Evolutionary conservation across 139 green algal species (phyloP).

Genomic region (Tetradesmus obliquus): DNA sequence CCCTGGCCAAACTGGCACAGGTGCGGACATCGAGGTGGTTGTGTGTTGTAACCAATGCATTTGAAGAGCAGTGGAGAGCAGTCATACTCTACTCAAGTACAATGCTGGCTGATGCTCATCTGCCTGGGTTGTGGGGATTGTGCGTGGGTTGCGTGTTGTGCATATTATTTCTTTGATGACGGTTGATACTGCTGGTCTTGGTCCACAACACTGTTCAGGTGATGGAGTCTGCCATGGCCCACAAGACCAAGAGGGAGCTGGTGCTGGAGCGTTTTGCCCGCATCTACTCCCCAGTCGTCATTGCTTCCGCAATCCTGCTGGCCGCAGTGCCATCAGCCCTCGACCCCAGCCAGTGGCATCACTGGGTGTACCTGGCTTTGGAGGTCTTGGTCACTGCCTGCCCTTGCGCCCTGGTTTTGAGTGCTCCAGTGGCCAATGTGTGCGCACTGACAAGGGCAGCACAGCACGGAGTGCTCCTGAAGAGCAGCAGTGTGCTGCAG

Average conservation of each 20-base stretch:
- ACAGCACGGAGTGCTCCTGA: conserved; percentile 77
- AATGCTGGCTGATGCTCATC: too few species aligned
- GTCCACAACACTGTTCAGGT: too few species aligned
- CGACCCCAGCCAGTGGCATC: conserved; percentile 25
- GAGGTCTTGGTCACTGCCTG: conserved; percentile 84
- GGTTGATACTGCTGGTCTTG: too few species aligned
- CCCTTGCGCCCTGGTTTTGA: conserved; percentile 88
- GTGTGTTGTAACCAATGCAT: too few species aligned
- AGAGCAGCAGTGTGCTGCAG: conserved; percentile 78
- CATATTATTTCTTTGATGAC: too few species aligned
- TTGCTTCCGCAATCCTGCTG: conserved; percentile 67
- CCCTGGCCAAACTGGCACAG: conserved; percentile 71
- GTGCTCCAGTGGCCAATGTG: conserved; percentile 75
- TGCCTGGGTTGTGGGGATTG: too few species aligned
- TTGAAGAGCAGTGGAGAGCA: too few species aligned
- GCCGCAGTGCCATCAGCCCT: conserved; percentile 66
- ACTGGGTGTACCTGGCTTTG: conserved; percentile 78
- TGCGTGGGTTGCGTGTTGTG: too few species aligned
- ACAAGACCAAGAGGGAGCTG: conserved; percentile 60
- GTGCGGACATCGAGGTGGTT: too few species aligned
- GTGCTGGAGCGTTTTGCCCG: conserved; percentile 53
- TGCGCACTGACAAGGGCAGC: conserved; percentile 53
- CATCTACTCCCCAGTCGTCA: conserved; percentile 80
- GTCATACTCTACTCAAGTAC: too few species aligned
- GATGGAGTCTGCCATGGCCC: conserved; percentile 69